These are phyloP conservation scores for Claviceps sp. DNA, from an alignment of 2,329 filamentous ascomycete species.

Conservation along the genomic window DNA sequence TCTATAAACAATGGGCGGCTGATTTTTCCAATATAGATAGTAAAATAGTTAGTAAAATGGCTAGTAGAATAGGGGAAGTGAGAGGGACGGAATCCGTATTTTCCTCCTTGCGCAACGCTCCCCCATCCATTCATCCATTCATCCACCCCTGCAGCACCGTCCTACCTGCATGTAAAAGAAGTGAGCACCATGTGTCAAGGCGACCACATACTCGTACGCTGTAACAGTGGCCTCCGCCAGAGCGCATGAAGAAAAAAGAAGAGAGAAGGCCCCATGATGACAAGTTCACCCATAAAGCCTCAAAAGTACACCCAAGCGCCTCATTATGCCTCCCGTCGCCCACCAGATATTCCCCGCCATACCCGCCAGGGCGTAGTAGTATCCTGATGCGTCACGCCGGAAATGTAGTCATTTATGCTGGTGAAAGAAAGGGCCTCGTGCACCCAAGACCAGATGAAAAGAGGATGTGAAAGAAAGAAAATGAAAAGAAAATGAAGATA, in stretches of 20 bases:
- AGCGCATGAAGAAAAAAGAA: background rate
- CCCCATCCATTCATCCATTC: too few relatives aligned
- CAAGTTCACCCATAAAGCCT: conserved; percentile 1
- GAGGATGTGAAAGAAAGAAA: background rate
- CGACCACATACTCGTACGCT: too few relatives aligned
- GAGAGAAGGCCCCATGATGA: background rate
- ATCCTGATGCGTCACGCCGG: conserved; percentile 6
- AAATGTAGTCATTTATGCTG: conserved; percentile 2
- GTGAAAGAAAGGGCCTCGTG: background rate
- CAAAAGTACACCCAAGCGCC: conserved; percentile 7
- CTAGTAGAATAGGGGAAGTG: too few relatives aligned
- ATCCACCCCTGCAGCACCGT: too few relatives aligned
- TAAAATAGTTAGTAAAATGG: too few relatives aligned
- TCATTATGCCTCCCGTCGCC: conserved; percentile 2
- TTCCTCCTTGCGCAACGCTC: too few relatives aligned
- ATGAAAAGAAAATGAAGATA: background rate
- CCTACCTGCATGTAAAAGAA: too few relatives aligned
- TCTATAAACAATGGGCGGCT: too few relatives aligned
- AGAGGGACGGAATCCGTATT: too few relatives aligned
- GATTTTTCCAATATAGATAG: too few relatives aligned
- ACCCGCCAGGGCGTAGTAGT: background rate
- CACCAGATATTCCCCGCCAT: background rate
- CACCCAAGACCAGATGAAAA: background rate
- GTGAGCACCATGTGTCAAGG: too few relatives aligned
- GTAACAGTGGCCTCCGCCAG: too few relatives aligned